Base-by-base conservation (phyloP, 352 stramenopile genomes). In the Globisporangium okanoganense region DNA sequence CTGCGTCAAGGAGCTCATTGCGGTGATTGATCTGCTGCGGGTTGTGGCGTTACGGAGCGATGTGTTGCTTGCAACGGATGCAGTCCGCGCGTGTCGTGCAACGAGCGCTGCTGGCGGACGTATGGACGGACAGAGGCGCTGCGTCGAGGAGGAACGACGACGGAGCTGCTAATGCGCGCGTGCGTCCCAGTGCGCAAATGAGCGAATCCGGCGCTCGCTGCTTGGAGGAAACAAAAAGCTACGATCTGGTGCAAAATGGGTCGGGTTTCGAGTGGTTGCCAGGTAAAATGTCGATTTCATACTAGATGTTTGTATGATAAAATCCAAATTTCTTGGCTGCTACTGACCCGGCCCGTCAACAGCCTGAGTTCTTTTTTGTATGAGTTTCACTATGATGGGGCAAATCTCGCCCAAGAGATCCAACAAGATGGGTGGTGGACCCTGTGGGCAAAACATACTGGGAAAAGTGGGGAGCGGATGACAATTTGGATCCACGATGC, bases 1-100 rank as follows among this genome's bases (percentile, higher is more conserved):
- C 57, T 70, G 51, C 58, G 53, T 52, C 58, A 43, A 64, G 18
- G n/a, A 53, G 31, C 51, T 56, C 64, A 56, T 59, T 20, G 38
- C 29, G 22, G 29, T 6, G 48, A 55, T 51, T 53, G 47, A n/a
- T n/a, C 16, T 36, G 9, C 47, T 31, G 38, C 43, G 40, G 18
- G 13, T 18, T 12, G 33, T 13, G 9, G 36, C 12, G 54, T 38
- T n/a, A 22, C 51, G 29, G 51, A 10, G 20, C 12, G 50, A 29
- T 25, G 20, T 16, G 43, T 29, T 29, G 44, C 27, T 43, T 43
- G 36, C 36, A 43, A n/a, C 36, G n/a, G 7, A 47, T 47, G 40
- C 40, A 47, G 40, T 47, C 40, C 40, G 40, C 40, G 40, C 40
- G 18, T 25, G 40, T 47, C 18, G 40, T 47, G 40, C 40, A 47